A percentile compares a stretch with the other conserved stretches of the same genome.
phyloP scores from a whole-genome alignment of 1,284 basidiomycete species.

The Ustilago curta region DNA sequence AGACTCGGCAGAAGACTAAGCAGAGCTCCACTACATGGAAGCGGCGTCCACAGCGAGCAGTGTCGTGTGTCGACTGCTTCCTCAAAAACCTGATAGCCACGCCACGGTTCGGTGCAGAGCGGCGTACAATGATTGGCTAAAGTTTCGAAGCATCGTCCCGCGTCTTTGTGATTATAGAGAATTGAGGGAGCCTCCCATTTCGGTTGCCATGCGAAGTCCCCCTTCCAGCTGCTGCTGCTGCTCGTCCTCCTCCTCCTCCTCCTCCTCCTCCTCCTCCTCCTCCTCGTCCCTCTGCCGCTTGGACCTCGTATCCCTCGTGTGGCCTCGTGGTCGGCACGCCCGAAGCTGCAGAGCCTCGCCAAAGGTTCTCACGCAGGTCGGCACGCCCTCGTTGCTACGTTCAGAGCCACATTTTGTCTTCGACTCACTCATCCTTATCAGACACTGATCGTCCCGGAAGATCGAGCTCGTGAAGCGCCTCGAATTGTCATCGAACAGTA shows the following conservation, averaged over 20 bases:
- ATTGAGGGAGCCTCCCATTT: not conserved
- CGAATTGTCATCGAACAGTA: not conserved
- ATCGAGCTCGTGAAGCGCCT: conserved; percentile 1
- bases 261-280: no score
- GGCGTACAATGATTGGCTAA: not conserved
- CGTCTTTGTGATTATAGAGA: conserved; percentile 12
- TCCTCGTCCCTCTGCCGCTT: not conserved
- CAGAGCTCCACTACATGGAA: no score
- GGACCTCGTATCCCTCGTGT: not conserved
- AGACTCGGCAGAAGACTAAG: no score
- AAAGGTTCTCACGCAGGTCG: not conserved
- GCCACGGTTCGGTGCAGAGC: no score
- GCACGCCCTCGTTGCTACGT: not conserved
- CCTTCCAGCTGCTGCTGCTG: not conserved
- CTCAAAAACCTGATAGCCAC: not conserved
- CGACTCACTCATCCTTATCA: conserved; percentile 1
- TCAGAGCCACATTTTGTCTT: not conserved
- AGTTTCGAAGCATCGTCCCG: conserved; percentile 7
- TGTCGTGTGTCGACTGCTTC: not conserved
- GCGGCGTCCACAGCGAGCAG: not conserved
- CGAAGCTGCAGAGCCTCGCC: not conserved
- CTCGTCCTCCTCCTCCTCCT: no score
- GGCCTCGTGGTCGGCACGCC: not conserved
- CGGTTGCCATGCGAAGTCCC: not conserved
- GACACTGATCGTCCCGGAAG: conserved; percentile 14